These are phyloP conservation scores for Vitis cinerea DNA, from an alignment of 164 flowering plant genomes.

Conservation along the genomic window DNA sequence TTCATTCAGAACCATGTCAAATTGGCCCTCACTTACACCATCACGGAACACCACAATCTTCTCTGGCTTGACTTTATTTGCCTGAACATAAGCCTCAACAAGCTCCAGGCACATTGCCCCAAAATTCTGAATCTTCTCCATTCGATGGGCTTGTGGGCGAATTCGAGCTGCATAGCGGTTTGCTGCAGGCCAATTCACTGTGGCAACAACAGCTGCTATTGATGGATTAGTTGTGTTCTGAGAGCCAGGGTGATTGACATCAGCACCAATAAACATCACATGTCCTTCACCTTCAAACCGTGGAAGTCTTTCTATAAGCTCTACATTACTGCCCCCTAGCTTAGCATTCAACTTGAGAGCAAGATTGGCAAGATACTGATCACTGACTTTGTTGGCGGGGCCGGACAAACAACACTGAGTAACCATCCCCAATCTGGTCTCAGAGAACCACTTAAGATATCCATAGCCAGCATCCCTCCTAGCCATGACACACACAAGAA, in stretches of 20 bases:
- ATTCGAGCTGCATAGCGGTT: constrained; percentile 66
- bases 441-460: constrained; percentile 66
- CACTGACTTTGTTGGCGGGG: constrained; percentile 33
- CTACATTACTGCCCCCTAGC: constrained; percentile 79
- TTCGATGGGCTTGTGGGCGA: constrained; percentile 46
- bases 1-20: constrained; percentile 75
- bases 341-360: constrained; percentile 82
- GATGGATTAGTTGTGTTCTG: constrained; percentile 51
- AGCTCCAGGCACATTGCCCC: constrained; percentile 70
- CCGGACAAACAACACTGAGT: constrained; percentile 65
- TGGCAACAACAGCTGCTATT: constrained; percentile 77
- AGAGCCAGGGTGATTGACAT: constrained; percentile 78
- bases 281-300: constrained; percentile 30
- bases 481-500: constrained; percentile 69
- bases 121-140: constrained; percentile 51
- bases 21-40: constrained; percentile 84
- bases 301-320: constrained; percentile 50
- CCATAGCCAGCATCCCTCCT: constrained; percentile 57
- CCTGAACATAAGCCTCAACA: constrained; percentile 34
- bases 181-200: constrained; percentile 87
- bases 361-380: constrained; percentile 69
- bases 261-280: constrained; percentile 85
- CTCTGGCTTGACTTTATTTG: constrained; percentile 43
- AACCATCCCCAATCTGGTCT: constrained; percentile 63
- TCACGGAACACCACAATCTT: constrained; percentile 76